Base-by-base conservation (phyloP, 495 filamentous ascomycete genomes). In the Penicillium diatomitis region DNA sequence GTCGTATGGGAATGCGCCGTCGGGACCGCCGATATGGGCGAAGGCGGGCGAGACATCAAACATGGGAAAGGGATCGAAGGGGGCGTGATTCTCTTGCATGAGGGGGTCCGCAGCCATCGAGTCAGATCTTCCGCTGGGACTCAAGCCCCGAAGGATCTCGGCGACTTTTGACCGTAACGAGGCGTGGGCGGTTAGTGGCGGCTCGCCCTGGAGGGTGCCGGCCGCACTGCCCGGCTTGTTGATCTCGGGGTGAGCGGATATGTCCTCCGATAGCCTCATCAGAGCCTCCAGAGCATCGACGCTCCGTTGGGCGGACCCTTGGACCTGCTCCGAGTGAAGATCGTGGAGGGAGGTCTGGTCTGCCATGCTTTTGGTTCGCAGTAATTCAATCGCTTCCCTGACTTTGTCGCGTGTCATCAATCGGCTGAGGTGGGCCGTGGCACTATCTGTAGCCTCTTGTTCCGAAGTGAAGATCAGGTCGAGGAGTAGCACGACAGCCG, bases 391-490 rank as follows among this genome's bases (percentile, higher is more conserved):
- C 28, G 58, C 58, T 38, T 64, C 58, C 35, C 48, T 30, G 8
- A 64, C 48, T 38, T 64, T 61, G 32, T 61, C 58, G 31, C 50
- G 53, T 7, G 43, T 49, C 54, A 63, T 58, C n/a, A 61, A 20
- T 46, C 57, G 49, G 55, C 44, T 49, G 28, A 63, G 41, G 32
- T 52, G 47, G 10, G 41, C 38, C 28, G 45, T 46, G n/a, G 47
- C 34, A 9, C 20, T 3, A 29, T 52, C 52, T 27, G 29, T 38
- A 32, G 32, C 27, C 27, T 36, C 44, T 9, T 30, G 38, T 35
- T 12, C 20, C 8, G 54, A 32, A 10, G 40, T 40, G 28, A 46
- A 61, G 8, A 62, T 40, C 38, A 61, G 32, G 32, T 52, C 50
- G 11, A 59, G 10, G 8, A 64, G 39, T 20, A 64, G 36, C 29